Conservation (phyloP, 768 basidiomycete genomes). For the Termitomyces sp. region DNA sequence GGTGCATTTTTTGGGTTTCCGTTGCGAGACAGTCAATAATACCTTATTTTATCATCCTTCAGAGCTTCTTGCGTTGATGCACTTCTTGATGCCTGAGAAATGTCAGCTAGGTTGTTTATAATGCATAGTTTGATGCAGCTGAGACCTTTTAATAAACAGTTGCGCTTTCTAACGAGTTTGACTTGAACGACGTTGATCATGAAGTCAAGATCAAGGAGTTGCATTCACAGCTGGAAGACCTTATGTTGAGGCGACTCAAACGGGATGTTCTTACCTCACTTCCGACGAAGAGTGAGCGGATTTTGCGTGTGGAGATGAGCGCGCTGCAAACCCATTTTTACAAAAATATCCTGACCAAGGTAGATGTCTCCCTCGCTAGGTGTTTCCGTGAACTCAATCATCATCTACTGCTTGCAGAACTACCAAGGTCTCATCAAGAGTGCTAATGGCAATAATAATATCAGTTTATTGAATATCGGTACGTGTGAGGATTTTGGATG, state of each 20-base stretch:
- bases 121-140: not conserved
- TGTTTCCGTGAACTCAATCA: not conserved
- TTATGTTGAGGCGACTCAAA: slow-evolving; percentile 95
- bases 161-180: slow-evolving; percentile 91
- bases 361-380: slow-evolving; percentile 15
- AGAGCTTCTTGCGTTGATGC: slow-evolving; percentile 97
- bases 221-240: slow-evolving; percentile 84
- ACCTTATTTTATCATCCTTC: not conserved
- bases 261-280: slow-evolving; percentile 93
- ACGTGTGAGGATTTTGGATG: slow-evolving; percentile 18
- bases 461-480: slow-evolving; percentile 95
- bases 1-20: slow-evolving; percentile 40
- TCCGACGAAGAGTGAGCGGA: slow-evolving; percentile 97
- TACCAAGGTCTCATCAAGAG: slow-evolving; percentile 90
- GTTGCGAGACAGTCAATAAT: too few relatives aligned
- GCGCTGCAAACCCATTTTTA: slow-evolving; percentile 96
- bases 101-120: slow-evolving; percentile 45
- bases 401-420: slow-evolving; percentile 49
- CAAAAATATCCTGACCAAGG: slow-evolving; percentile 96
- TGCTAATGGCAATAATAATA: slow-evolving; percentile 83
- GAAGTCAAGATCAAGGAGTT: slow-evolving; percentile 94
- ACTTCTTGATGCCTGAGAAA: slow-evolving; percentile 98
- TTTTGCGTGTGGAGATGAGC: slow-evolving; percentile 96
- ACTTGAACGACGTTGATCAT: slow-evolving; percentile 89
- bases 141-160: slow-evolving; percentile 40